Base-by-base conservation (phyloP, 306 rosid genomes). In the Vigna mungo region DNA sequence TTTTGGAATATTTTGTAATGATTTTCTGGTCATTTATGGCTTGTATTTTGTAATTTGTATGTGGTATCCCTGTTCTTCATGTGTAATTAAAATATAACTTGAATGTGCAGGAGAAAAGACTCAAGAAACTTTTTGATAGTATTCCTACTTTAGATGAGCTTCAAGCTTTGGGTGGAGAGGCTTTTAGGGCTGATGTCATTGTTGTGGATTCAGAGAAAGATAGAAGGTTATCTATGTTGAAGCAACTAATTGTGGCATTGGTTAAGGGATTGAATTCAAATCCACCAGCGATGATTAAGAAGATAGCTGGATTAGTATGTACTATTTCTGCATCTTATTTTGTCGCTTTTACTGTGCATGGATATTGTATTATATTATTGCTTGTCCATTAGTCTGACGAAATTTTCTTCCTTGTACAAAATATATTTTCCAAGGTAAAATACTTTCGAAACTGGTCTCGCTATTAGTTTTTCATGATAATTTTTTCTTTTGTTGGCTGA, bases 221-320 rank as follows among this genome's bases (percentile, higher is more conserved):
- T 88, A 95, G 89, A 86, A 95, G 93, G 88, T 60, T 95, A 51
- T 92, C 96, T 47, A 88, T 87, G 97, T 81, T 92, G 89, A 95
- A 92, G 93, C 97, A 92, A 83, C 84, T 92, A 71, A 89, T 89
- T 78, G 74, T 82, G 76, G 79, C 97, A 47, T 88, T 95, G 71
- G 97, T 90, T 71, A 95, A 83, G 82, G 97, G 99, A 81, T 86
- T 95, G 83, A 92, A 53, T 87, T 81, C 99, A 76, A 92, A 95
- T 79, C 93, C 94, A 76, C 89, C 93, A 79, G 91, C 91, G 2
- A 82, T 89, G 87, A 89, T 95, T 77, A 95, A 92, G 88, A 95
- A 95, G 88, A 95, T 95, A 75, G 99, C 97, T 81, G 96, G 88
- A 87, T 76, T 92, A 82, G 99, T 95, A 85, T 83, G 85, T 80